Conservation (phyloP, 2,329 filamentous ascomycete genomes). For the Penicillium sp. region DNA sequence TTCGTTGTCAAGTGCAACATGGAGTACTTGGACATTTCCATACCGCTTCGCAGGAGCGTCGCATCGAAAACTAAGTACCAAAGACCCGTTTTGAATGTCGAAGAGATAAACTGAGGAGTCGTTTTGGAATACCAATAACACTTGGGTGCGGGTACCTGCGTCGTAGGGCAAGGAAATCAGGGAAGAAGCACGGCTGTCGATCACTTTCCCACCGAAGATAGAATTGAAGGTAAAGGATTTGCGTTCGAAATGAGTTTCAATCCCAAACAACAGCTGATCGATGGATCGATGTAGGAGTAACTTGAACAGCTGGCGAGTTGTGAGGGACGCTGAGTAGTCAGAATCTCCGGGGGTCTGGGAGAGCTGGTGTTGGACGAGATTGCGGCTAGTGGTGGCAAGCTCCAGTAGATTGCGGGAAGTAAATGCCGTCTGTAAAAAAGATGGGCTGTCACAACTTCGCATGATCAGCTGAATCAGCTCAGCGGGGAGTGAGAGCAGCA, state of each 20-base stretch:
- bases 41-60: constrained; percentile 23
- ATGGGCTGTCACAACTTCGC: constrained; percentile 31
- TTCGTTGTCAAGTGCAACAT: constrained; percentile 26
- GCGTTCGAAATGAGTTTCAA: constrained; percentile 34
- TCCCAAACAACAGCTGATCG: constrained; percentile 36
- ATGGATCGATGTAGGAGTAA: constrained; percentile 32
- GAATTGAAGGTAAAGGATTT: constrained; percentile 21
- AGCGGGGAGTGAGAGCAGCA: constrained; percentile 39
- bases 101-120: constrained; percentile 32
- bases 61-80: constrained; percentile 18
- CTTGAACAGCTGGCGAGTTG: constrained; percentile 32
- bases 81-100: constrained; percentile 16
- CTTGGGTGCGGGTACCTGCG: constrained; percentile 18
- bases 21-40: constrained; percentile 35
- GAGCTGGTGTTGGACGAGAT: constrained; percentile 40
- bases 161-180: constrained; percentile 26
- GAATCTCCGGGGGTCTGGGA: constrained; percentile 34
- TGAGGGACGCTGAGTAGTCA: constrained; percentile 15
- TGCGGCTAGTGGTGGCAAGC: constrained; percentile 36
- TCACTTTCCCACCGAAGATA: constrained; percentile 21
- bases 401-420: constrained; percentile 37
- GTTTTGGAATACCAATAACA: constrained; percentile 32
- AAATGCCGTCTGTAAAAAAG: constrained; percentile 40
- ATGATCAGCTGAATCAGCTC: constrained; percentile 44
- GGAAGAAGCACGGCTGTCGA: constrained; percentile 38